Evolutionary conservation across 805 yeast genomes (phyloP).

Genomic region (Kuraishia floccosa): DNA sequence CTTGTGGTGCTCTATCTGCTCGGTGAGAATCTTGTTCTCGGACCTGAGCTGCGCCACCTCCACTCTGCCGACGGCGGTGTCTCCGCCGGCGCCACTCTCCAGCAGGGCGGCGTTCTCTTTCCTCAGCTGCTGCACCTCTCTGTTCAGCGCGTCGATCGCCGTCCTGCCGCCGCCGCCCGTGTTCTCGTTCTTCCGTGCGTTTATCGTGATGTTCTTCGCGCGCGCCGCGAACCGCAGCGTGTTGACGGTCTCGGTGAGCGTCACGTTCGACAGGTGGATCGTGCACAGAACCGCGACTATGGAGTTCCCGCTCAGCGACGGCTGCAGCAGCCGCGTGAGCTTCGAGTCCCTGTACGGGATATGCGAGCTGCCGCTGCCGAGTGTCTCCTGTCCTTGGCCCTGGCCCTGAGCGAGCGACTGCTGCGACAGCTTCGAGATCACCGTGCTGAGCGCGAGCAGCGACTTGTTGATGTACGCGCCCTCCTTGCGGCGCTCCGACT

Average conservation of each 20-base stretch:
- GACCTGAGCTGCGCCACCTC: constrained; percentile 35
- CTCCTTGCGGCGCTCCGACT: constrained; percentile 78
- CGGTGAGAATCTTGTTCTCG: constrained; percentile 55
- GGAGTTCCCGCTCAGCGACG: constrained; percentile 82
- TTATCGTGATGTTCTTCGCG: constrained; percentile 75
- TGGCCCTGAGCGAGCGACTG: constrained; percentile 8
- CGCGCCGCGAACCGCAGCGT: constrained; percentile 88
- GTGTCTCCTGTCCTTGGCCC: no score
- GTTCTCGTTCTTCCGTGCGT: constrained; percentile 43
- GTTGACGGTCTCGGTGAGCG: constrained; percentile 70
- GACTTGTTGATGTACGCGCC: constrained; percentile 92
- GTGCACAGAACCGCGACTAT: constrained; percentile 83
- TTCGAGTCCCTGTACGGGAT: constrained; percentile 92
- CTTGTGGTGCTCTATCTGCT: constrained; percentile 58
- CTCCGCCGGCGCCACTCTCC: constrained; percentile 2
- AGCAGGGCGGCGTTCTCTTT: constrained; percentile 34
- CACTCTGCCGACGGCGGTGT: constrained; percentile 8
- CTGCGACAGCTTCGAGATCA: constrained; percentile 61
- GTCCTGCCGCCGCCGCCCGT: constrained; percentile 6
- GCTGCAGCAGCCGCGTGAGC: constrained; percentile 81
- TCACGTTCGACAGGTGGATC: constrained; percentile 50
- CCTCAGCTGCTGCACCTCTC: constrained; percentile 46
- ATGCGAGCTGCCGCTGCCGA: constrained; percentile 30
- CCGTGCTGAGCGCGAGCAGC: constrained; percentile 79
- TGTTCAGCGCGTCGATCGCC: constrained; percentile 30